Conservation (phyloP, 805 yeast genomes). For the Nakazawaea holstii region DNA sequence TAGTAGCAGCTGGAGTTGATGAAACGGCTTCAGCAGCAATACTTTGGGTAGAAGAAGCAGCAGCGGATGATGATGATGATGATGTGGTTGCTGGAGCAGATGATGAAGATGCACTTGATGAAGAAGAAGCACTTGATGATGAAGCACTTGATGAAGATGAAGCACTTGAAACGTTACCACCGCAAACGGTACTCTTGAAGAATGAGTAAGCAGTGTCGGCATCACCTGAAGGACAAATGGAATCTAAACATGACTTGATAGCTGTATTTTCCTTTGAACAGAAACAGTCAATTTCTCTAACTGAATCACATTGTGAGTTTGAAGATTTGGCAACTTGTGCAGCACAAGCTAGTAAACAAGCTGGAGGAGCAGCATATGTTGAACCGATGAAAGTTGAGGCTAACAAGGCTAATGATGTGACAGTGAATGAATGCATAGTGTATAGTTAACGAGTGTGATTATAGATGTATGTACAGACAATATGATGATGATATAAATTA, state of each 20-base stretch:
- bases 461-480: background rate
- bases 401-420: slow-evolving; percentile 20
- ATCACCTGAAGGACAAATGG: slow-evolving; percentile 62
- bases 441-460: background rate
- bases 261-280: slow-evolving; percentile 52
- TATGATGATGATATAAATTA: no score
- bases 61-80: slow-evolving; percentile 1
- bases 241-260: slow-evolving; percentile 57
- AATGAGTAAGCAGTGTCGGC: slow-evolving; percentile 54
- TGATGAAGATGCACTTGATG: slow-evolving; percentile 13
- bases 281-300: slow-evolving; percentile 64
- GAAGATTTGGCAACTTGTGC: slow-evolving; percentile 60
- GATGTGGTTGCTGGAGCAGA: background rate
- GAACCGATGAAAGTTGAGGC: slow-evolving; percentile 35
- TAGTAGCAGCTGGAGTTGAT: slow-evolving; percentile 24
- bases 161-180: slow-evolving; percentile 27
- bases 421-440: slow-evolving; percentile 18
- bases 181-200: slow-evolving; percentile 48
- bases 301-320: slow-evolving; percentile 47
- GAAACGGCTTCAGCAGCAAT: slow-evolving; percentile 13
- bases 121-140: slow-evolving; percentile 24
- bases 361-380: slow-evolving; percentile 65
- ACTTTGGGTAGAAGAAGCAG: slow-evolving; percentile 13
- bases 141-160: slow-evolving; percentile 26
- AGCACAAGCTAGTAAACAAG: slow-evolving; percentile 90